Evolutionary conservation across 2,329 filamentous ascomycete species (phyloP).

Genomic region (Rutstroemia sp.): DNA sequence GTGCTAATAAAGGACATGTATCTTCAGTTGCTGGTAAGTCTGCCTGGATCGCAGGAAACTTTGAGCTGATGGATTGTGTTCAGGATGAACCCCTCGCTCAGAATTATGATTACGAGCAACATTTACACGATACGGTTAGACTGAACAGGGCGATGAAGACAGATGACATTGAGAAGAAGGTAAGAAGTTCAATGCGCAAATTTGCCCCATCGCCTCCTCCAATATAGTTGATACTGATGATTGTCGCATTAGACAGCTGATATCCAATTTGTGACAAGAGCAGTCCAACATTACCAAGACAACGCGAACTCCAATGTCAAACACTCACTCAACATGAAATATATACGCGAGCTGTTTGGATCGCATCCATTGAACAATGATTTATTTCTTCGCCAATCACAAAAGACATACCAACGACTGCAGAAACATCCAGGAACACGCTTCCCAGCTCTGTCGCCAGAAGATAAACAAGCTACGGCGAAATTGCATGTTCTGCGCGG

Average conservation of each 20-base stretch:
- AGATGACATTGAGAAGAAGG: slow-evolving; percentile 33
- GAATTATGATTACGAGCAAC: slow-evolving; percentile 35
- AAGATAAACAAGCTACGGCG: slow-evolving; percentile 53
- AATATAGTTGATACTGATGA: neutral
- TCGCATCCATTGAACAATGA: slow-evolving; percentile 41
- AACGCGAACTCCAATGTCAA: slow-evolving; percentile 30
- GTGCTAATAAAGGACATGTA: slow-evolving; percentile 46
- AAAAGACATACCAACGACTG: slow-evolving; percentile 51
- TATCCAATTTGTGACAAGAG: neutral
- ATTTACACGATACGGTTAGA: slow-evolving; percentile 37
- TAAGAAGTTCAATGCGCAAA: slow-evolving; percentile 16
- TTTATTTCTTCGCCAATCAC: slow-evolving; percentile 56
- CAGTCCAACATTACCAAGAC: slow-evolving; percentile 13
- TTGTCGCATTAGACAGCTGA: neutral
- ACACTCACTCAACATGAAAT: slow-evolving; percentile 39
- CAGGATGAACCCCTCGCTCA: neutral
- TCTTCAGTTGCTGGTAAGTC: slow-evolving; percentile 1
- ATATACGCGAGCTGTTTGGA: slow-evolving; percentile 40
- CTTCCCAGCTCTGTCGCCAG: slow-evolving; percentile 19
- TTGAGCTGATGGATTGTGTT: neutral
- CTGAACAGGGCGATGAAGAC: slow-evolving; percentile 38
- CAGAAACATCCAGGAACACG: slow-evolving; percentile 22
- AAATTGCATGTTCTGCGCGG: slow-evolving; percentile 65
- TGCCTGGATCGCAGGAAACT: neutral
- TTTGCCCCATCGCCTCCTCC: neutral